Base-by-base conservation (phyloP, 2,329 filamentous ascomycete species). In the Whalleya microplaca region DNA sequence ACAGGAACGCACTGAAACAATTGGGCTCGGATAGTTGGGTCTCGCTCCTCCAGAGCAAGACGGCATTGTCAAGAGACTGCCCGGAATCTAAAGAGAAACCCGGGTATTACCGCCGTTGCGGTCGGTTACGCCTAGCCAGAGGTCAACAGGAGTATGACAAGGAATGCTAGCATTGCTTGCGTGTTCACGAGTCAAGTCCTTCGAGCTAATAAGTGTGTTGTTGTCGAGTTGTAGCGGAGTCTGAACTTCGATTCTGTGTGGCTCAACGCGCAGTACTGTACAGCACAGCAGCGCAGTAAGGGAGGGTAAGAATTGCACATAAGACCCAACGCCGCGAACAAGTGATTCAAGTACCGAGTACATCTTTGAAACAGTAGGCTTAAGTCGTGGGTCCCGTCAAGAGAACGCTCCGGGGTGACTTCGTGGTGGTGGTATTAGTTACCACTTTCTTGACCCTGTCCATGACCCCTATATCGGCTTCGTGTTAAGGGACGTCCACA, bases 401-500 rank as follows among this genome's bases (percentile, higher is more conserved):
- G 21, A 20, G 23, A 51, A 41, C 27, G 23, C 20, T 48, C 41
- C 37, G 43, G 21, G n/a, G 50, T 53, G 40, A n/a, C n/a, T n/a
- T n/a, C n/a, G 44, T 58, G 60, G 51, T 50, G 59, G 53, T 53
- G 55, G 53, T 62, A 53, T 56, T 63, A 59, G 48, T 37, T 53
- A 60, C 27, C 44, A n/a, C 32, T 53, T 52, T 18, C 16, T 60
- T 55, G 58, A 57, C 63, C 63, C 61, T 65, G 63, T 63, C 61
- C 55, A 59, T 55, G 60, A 60, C 42, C 43, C 57, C 63, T 64
- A 65, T 65, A 65, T 57, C 48, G 48, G 51, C 27, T 40, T 51
- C n/a, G 51, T 62, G 59, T 61, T 65, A 61, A 58, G 57, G 54
- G 53, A 49, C 46, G 21, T 48, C 53, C 62, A 61, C 58, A 52